phyloP scores from a whole-genome alignment of 164 flowering plant genomes.

The Tetracentron sinense region DNA sequence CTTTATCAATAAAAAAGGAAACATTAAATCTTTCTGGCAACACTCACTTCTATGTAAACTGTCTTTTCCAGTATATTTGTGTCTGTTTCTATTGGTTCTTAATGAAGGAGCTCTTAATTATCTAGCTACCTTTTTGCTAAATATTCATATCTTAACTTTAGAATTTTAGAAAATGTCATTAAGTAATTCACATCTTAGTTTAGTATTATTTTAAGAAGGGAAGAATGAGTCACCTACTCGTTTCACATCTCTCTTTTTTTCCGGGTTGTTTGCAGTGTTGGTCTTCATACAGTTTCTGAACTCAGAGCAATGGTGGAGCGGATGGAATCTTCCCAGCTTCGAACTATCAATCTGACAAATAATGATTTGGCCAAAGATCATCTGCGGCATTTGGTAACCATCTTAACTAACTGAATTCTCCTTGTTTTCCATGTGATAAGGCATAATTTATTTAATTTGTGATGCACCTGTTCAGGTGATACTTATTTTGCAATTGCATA shows the following conservation, averaged over 20 bases:
- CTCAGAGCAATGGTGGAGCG: slow-evolving; percentile 67
- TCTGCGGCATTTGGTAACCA: slow-evolving; percentile 76
- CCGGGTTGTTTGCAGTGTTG: slow-evolving; percentile 63
- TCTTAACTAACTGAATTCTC: not conserved
- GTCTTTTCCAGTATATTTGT: not conserved
- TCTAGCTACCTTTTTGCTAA: not conserved
- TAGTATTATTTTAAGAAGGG: too few relatives aligned
- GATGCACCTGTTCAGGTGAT: too few relatives aligned
- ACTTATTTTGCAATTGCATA: too few relatives aligned
- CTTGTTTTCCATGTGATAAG: too few relatives aligned
- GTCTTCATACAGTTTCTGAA: slow-evolving; percentile 70
- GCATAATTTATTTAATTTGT: too few relatives aligned
- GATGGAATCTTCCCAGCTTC: slow-evolving; percentile 64
- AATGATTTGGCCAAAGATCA: slow-evolving; percentile 96
- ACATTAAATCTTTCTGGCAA: not conserved
- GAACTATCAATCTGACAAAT: slow-evolving; percentile 63
- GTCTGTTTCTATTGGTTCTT: not conserved
- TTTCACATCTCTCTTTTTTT: not conserved
- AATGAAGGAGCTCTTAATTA: not conserved
- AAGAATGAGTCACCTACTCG: not conserved
- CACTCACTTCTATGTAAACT: not conserved
- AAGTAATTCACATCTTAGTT: too few relatives aligned
- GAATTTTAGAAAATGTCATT: too few relatives aligned
- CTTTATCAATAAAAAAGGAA: not conserved
- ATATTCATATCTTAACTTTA: too few relatives aligned